phyloP scores from a whole-genome alignment of 1,284 basidiomycete genomes.

The Fomitopsis palustris region DNA sequence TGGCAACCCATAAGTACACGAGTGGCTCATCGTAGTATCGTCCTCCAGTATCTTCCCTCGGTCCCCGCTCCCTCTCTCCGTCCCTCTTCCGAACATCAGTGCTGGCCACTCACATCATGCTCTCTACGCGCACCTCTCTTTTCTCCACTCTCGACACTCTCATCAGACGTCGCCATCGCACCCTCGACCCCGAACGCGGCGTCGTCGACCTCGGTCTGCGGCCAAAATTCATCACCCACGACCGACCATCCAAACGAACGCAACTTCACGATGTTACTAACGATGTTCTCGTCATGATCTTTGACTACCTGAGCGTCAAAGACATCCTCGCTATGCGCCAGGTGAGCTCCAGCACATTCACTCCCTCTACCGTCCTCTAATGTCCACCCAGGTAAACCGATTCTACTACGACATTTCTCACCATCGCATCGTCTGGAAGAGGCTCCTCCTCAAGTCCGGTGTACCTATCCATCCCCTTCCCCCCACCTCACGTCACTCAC shows the following conservation, averaged over 20 bases:
- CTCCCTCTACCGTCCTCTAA: not conserved
- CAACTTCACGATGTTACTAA: slow-evolving; percentile 15
- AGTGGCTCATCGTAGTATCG: not conserved
- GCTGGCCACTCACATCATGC: slow-evolving; percentile 9
- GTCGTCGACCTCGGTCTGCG: not conserved
- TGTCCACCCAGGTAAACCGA: slow-evolving; percentile 11
- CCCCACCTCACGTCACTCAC: slow-evolving; percentile 48
- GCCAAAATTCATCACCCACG: not conserved
- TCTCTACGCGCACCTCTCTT: not conserved
- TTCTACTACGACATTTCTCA: slow-evolving; percentile 36
- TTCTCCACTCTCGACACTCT: not conserved
- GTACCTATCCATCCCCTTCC: slow-evolving; percentile 62
- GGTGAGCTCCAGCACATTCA: slow-evolving; percentile 6
- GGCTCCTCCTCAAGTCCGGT: slow-evolving; percentile 47
- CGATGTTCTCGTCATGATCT: slow-evolving; percentile 17
- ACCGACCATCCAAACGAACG: not conserved
- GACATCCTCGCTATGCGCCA: slow-evolving; percentile 18
- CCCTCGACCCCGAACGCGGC: not conserved
- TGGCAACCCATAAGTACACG: not conserved
- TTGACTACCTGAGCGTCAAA: slow-evolving; percentile 12
- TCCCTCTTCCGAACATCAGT: not conserved
- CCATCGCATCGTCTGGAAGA: slow-evolving; percentile 67
- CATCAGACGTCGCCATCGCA: not conserved
- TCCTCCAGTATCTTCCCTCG: not conserved
- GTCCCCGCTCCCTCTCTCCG: not conserved